These are phyloP conservation scores for Lipomyces yarrowii DNA, from an alignment of 1,139 yeast species.

Conservation along the genomic window DNA sequence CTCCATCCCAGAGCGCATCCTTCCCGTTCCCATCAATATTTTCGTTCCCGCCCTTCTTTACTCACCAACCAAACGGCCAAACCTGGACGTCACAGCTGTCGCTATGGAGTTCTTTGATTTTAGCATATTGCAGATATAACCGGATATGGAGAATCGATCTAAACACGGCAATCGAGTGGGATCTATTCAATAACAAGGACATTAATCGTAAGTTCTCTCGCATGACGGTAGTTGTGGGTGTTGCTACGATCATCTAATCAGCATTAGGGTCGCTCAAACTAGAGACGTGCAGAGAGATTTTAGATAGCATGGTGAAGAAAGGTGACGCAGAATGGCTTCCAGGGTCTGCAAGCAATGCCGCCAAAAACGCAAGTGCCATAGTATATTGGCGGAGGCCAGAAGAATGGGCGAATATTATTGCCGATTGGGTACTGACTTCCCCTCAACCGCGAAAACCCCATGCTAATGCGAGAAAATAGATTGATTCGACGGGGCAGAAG, in stretches of 20 bases:
- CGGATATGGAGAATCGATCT: constrained; percentile 54
- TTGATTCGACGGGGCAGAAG: constrained; percentile 74
- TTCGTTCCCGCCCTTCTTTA: constrained; percentile 88
- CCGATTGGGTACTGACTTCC: constrained; percentile 51
- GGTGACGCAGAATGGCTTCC: constrained; percentile 57
- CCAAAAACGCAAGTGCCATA: constrained; percentile 38
- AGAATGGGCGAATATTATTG: constrained; percentile 72
- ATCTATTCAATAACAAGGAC: constrained; percentile 52
- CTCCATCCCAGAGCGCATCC: constrained; percentile 7
- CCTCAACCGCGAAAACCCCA: neutral
- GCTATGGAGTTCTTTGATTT: constrained; percentile 59
- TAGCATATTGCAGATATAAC: constrained; percentile 62
- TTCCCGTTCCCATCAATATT: constrained; percentile 68
- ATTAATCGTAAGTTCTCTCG: constrained; percentile 50
- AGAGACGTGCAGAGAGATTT: constrained; percentile 58
- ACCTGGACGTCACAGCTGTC: constrained; percentile 71
- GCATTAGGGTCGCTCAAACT: constrained; percentile 49
- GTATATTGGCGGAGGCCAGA: constrained; percentile 71
- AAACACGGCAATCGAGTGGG: constrained; percentile 36
- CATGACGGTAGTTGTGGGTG: constrained; percentile 33
- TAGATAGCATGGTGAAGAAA: constrained; percentile 58
- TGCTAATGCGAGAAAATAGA: constrained; percentile 36
- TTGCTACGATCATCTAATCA: neutral
- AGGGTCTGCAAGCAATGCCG: constrained; percentile 36
- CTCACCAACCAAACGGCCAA: constrained; percentile 82